These are phyloP conservation scores for Paralagenidium karlingii DNA, from an alignment of 352 stramenopile species.

Conservation along the genomic window DNA sequence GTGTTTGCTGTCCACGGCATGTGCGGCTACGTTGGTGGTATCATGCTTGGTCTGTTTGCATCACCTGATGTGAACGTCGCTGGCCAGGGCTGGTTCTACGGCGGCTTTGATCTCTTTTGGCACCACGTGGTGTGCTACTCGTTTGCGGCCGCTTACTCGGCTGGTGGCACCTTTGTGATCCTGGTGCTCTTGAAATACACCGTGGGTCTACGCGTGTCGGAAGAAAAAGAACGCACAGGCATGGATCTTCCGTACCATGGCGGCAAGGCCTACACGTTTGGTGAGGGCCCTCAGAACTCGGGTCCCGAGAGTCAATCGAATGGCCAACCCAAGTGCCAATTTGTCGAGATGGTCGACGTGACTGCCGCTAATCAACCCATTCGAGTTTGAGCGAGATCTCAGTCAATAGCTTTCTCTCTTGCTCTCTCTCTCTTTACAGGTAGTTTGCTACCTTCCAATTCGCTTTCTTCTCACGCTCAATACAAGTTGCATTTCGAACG, in stretches of 20 bases:
- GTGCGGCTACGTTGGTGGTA: conserved; percentile 9
- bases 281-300: too few relatives aligned
- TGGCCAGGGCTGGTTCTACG: conserved; percentile 20
- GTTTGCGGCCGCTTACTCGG: conserved; percentile 7
- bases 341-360: too few relatives aligned
- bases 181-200: conserved; percentile 11
- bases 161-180: conserved; percentile 1
- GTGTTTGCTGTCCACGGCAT: conserved; percentile 14
- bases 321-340: too few relatives aligned
- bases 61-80: conserved; percentile 8
- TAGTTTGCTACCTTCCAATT: too few relatives aligned
- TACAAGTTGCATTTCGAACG: too few relatives aligned
- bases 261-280: conserved; percentile 6
- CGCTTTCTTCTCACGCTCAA: too few relatives aligned
- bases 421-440: too few relatives aligned
- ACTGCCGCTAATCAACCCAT: too few relatives aligned
- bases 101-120: conserved; percentile 11
- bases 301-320: too few relatives aligned
- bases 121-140: conserved; percentile 14
- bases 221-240: conserved; percentile 6
- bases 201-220: conserved; percentile 7
- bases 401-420: too few relatives aligned
- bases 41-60: conserved; percentile 17
- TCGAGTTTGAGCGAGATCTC: too few relatives aligned
- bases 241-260: conserved; percentile 9